Conservation (phyloP, 116 monocot genomes). For the Zostera marina region DNA sequence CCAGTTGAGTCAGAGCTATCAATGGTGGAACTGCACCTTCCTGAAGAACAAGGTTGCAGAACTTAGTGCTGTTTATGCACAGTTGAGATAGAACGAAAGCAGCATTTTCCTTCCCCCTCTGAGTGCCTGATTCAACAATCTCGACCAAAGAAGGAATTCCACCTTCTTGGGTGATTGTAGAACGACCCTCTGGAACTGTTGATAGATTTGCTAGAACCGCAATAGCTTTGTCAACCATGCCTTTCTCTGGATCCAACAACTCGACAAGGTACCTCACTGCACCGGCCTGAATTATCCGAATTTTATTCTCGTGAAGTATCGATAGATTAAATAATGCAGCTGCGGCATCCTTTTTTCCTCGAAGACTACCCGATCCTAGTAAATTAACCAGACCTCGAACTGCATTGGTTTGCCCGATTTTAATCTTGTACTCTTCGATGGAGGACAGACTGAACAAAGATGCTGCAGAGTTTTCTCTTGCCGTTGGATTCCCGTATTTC, state of each 20-base stretch:
- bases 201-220: conserved; percentile 62
- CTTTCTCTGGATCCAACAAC: conserved; percentile 31
- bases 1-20: conserved; percentile 56
- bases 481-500: conserved; percentile 31
- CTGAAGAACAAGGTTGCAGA: conserved; percentile 53
- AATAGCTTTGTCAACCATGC: conserved; percentile 62
- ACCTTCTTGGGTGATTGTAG: conserved; percentile 36
- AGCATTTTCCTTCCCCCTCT: conserved; percentile 80
- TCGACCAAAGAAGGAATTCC: conserved; percentile 68
- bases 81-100: conserved; percentile 62
- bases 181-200: conserved; percentile 48
- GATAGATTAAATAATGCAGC: conserved; percentile 66
- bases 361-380: conserved; percentile 29
- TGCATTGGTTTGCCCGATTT: conserved; percentile 50
- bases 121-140: conserved; percentile 48
- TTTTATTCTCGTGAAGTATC: conserved; percentile 61
- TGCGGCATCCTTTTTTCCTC: conserved; percentile 74
- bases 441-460: conserved; percentile 55
- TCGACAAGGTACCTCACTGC: conserved; percentile 50
- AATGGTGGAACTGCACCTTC: conserved; percentile 86
- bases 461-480: conserved; percentile 64
- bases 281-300: conserved; percentile 59
- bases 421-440: conserved; percentile 46
- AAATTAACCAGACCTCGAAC: conserved; percentile 45
- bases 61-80: conserved; percentile 46